Percentiles rank a stretch among this genome's conserved stretches.
These are phyloP conservation scores for Carex scoparia DNA, from an alignment of 176 grass and related monocot genomes.

Conservation along the genomic window DNA sequence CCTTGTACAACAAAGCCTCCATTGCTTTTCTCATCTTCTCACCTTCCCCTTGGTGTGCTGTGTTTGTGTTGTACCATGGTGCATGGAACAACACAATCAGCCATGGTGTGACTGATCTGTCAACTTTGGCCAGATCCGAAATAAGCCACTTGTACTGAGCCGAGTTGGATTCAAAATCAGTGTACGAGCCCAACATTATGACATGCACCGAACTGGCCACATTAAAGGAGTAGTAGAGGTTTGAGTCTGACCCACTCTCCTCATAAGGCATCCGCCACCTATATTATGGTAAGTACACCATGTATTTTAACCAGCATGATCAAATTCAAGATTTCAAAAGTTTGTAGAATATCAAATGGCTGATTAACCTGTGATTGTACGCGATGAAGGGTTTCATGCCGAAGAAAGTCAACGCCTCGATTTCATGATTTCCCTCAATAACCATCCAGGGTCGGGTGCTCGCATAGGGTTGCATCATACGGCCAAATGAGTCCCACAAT, in stretches of 20 bases:
- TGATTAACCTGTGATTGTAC: constrained; percentile 40
- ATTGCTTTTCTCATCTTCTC: constrained; percentile 53
- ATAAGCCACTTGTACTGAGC: constrained; percentile 55
- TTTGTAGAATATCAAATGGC: background rate
- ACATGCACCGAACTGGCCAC: constrained; percentile 49
- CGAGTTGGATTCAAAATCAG: constrained; percentile 29
- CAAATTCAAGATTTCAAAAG: no score
- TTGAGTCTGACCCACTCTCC: constrained; percentile 44
- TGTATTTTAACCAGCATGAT: no score
- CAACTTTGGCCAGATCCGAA: constrained; percentile 41
- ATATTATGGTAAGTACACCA: no score
- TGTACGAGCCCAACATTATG: constrained; percentile 65
- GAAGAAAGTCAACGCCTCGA: constrained; percentile 35
- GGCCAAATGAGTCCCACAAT: constrained; percentile 74
- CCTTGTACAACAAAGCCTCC: constrained; percentile 45
- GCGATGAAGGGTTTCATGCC: constrained; percentile 37
- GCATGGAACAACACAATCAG: constrained; percentile 59
- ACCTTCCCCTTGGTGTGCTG: constrained; percentile 65
- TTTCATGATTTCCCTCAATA: constrained; percentile 76
- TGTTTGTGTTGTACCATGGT: constrained; percentile 80
- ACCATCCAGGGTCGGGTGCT: constrained; percentile 82
- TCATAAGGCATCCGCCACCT: constrained; percentile 75
- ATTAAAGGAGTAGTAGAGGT: constrained; percentile 85
- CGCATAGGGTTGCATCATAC: constrained; percentile 54
- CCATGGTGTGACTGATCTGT: constrained; percentile 47